phyloP scores from a whole-genome alignment of 2,329 filamentous ascomycete genomes.

The Paracamarosporium sp. region DNA sequence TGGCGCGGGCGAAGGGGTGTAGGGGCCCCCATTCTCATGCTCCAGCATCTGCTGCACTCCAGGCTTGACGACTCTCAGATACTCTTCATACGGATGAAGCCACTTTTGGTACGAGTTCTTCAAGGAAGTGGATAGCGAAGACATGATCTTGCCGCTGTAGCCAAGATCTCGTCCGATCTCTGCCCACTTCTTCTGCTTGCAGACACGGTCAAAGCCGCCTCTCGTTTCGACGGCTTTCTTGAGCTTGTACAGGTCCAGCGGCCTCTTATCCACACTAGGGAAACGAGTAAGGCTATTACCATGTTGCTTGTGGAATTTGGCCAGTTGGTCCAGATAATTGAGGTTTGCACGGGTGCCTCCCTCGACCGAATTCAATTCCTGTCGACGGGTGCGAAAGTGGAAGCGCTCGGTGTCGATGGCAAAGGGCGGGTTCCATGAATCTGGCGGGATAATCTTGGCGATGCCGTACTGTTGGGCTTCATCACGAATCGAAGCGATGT shows the following conservation, averaged over 20 bases:
- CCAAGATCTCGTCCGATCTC: slow-evolving; percentile 96
- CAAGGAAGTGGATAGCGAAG: slow-evolving; percentile 92
- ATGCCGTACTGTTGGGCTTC: slow-evolving; percentile 90
- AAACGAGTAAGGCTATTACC: slow-evolving; percentile 92
- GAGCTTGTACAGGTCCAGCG: slow-evolving; percentile 90
- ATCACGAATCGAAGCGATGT: slow-evolving; percentile 88
- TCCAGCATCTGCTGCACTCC: slow-evolving; percentile 97
- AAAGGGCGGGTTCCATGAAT: slow-evolving; percentile 92
- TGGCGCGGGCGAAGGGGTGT: slow-evolving; percentile 78
- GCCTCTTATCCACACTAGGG: slow-evolving; percentile 96
- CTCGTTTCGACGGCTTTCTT: slow-evolving; percentile 96
- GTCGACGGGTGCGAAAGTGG: slow-evolving; percentile 93
- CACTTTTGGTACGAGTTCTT: slow-evolving; percentile 99
- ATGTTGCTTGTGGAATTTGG: slow-evolving; percentile 96
- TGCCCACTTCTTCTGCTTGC: slow-evolving; percentile 98
- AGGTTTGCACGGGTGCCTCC: slow-evolving; percentile 95
- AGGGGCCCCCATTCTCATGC: slow-evolving; percentile 87
- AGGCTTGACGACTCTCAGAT: slow-evolving; percentile 86
- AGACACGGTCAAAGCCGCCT: slow-evolving; percentile 94
- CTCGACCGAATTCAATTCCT: slow-evolving; percentile 97
- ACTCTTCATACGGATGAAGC: slow-evolving; percentile 96
- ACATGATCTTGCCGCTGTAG: slow-evolving; percentile 99
- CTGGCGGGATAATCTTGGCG: slow-evolving; percentile 93
- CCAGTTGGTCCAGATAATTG: slow-evolving; percentile 92
- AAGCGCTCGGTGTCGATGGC: slow-evolving; percentile 98